Evolutionary conservation across 495 filamentous ascomycete genomes (phyloP).

Genomic region (Hamigera avellanea): DNA sequence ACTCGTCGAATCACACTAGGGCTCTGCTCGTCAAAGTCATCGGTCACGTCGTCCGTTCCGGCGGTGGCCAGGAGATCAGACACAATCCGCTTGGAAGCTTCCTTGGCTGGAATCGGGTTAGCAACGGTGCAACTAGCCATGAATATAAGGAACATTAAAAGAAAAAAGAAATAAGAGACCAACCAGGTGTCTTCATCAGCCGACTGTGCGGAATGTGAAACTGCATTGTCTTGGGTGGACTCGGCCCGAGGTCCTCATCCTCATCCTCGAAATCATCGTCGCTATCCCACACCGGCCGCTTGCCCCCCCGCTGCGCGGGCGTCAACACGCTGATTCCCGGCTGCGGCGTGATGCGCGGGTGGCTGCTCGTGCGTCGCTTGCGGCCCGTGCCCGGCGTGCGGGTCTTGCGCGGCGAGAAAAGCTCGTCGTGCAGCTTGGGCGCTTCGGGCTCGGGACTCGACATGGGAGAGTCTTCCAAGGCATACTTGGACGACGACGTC

Average conservation of each 20-base stretch:
- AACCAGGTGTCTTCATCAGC: constrained; percentile 85
- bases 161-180: constrained; percentile 16
- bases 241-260: constrained; percentile 50
- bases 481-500: constrained; percentile 14
- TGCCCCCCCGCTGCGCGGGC: constrained; percentile 33
- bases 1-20: constrained; percentile 65
- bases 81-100: constrained; percentile 87
- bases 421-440: constrained; percentile 70
- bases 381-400: constrained; percentile 26
- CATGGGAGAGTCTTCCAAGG: constrained; percentile 46
- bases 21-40: constrained; percentile 43
- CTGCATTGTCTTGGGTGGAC: constrained; percentile 94
- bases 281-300: constrained; percentile 46
- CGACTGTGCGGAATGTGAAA: constrained; percentile 83
- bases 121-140: constrained; percentile 1
- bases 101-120: constrained; percentile 46
- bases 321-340: constrained; percentile 76
- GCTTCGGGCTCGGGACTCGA: constrained; percentile 69
- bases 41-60: constrained; percentile 37
- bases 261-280: constrained; percentile 42
- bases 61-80: constrained; percentile 82
- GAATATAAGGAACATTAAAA: not conserved
- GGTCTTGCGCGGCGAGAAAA: constrained; percentile 59
- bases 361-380: constrained; percentile 25
- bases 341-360: constrained; percentile 32